Evolutionary conservation across 495 filamentous ascomycete species (phyloP).

Genomic region (Emericellopsis terricola): DNA sequence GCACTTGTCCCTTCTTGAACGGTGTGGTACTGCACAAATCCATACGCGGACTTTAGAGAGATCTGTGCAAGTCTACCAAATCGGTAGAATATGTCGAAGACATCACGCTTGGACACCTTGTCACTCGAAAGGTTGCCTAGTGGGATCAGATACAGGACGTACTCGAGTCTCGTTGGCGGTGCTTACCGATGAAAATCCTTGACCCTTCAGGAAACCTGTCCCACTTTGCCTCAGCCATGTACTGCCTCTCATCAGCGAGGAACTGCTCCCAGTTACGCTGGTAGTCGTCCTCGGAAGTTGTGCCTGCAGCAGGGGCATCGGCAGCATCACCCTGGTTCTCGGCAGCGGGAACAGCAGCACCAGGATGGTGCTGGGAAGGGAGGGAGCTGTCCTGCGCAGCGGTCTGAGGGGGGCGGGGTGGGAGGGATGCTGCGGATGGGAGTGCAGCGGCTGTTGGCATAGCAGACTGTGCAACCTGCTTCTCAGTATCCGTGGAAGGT

Average conservation of each 20-base stretch:
- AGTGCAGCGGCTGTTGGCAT: slow-evolving; percentile 20
- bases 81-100: slow-evolving; percentile 74
- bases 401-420: slow-evolving; percentile 33
- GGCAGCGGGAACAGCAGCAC: slow-evolving; percentile 4
- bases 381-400: slow-evolving; percentile 11
- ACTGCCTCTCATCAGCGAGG: slow-evolving; percentile 55
- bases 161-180: no score
- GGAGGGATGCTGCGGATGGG: slow-evolving; percentile 30
- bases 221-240: slow-evolving; percentile 82
- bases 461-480: no score
- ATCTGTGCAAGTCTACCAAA: slow-evolving; percentile 87
- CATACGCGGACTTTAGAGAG: slow-evolving; percentile 91
- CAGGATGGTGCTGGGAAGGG: slow-evolving; percentile 2
- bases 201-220: slow-evolving; percentile 78
- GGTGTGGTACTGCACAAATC: slow-evolving; percentile 88
- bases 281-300: slow-evolving; percentile 31
- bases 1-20: slow-evolving; percentile 51
- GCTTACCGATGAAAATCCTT: slow-evolving; percentile 78
- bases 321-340: no score
- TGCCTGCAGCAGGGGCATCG: no score
- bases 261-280: slow-evolving; percentile 73
- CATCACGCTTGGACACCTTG: slow-evolving; percentile 79
- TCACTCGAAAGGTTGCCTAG: slow-evolving; percentile 87
- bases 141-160: slow-evolving; percentile 1
- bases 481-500: no score